phyloP scores from a whole-genome alignment of 1,284 basidiomycete genomes.

The Ustilago trichophora region DNA sequence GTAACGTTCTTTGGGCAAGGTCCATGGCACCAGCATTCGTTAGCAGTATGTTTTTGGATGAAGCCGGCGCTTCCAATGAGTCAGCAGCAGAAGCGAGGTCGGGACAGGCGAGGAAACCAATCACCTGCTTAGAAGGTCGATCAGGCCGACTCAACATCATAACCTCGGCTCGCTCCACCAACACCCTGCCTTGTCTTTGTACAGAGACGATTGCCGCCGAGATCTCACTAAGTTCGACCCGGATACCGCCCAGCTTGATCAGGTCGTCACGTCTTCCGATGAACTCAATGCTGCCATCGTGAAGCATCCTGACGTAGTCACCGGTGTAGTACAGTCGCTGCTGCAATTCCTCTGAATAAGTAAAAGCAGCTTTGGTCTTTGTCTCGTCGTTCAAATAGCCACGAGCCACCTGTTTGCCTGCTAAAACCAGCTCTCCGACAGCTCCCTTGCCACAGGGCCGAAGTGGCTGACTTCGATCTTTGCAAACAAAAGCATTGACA shows the following conservation, averaged over 20 bases:
- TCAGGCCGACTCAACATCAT: conserved; percentile 16
- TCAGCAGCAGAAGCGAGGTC: conserved; percentile 1
- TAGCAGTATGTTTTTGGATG: too few relatives aligned
- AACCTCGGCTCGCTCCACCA: conserved; percentile 9
- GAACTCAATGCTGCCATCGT: conserved; percentile 58
- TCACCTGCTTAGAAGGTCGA: conserved; percentile 13
- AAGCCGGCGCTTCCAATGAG: too few relatives aligned
- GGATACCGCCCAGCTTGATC: conserved; percentile 59
- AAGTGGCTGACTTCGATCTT: conserved; percentile 2
- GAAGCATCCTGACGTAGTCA: conserved; percentile 40
- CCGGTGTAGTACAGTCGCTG: conserved; percentile 39
- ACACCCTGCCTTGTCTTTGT: too few relatives aligned
- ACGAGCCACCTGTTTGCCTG: conserved; percentile 15
- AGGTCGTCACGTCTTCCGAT: conserved; percentile 58
- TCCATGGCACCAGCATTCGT: too few relatives aligned
- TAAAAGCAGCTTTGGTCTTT: conserved; percentile 14
- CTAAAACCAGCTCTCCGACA: conserved; percentile 51
- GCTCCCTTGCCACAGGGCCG: conserved; percentile 36
- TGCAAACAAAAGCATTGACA: conserved; percentile 41
- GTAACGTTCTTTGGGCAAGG: conserved; percentile 3
- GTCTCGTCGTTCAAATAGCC: conserved; percentile 20
- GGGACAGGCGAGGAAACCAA: conserved; percentile 15
- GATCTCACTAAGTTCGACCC: conserved; percentile 58
- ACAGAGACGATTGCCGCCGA: conserved; percentile 2
- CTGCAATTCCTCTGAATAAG: background rate